Base-by-base conservation (phyloP, 2,329 filamentous ascomycete species). In the Paracorniculantispora psalliotae region DNA sequence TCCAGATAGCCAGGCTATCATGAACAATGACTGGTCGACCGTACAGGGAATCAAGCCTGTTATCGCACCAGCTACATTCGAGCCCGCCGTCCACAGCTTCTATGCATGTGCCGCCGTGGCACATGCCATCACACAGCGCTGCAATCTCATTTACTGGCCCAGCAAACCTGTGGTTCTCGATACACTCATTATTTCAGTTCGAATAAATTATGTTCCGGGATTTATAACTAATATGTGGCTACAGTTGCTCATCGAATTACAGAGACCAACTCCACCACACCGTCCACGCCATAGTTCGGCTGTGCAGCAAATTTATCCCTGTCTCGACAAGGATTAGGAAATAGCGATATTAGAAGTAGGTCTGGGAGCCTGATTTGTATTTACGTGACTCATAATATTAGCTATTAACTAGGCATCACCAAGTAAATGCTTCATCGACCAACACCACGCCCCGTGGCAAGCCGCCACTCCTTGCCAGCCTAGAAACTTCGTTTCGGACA, bases 351-450 rank as follows among this genome's bases (percentile, higher is more conserved):
- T 33, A 6, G 30, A 12, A 6, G 30, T 33, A 33, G 6, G 30
- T 33, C 30, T n/a, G 30, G 17, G 12, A 37, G 10, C 12, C 4
- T 15, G 12, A 12, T 37, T 13, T 37, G 12, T 37, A 37, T 6
- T 37, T 12, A 37, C 7, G 12, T 37, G 33, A 37, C 33, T 37
- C 33, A 37, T 37, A 37, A 23, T 28, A 17, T 17, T 21, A 21
- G 15, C 4, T 13, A 26, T 21, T 35, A 19, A 13, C 43, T 15
- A 12, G 8, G 8, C 19, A 39, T 47, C 64, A 69, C 68, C 67
- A 69, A 4, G 64, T 63, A 55, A 70, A 68, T 1, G 62, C 63
- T 48, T 69, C 69, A 48, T 68, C 65, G 15, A 67, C 49, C 5
- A 70, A 39, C 21, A 70, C 63, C 46, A 67, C 62, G 25, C 64